Conservation (phyloP, 2,329 filamentous ascomycete species). For the Amphichorda felina region DNA sequence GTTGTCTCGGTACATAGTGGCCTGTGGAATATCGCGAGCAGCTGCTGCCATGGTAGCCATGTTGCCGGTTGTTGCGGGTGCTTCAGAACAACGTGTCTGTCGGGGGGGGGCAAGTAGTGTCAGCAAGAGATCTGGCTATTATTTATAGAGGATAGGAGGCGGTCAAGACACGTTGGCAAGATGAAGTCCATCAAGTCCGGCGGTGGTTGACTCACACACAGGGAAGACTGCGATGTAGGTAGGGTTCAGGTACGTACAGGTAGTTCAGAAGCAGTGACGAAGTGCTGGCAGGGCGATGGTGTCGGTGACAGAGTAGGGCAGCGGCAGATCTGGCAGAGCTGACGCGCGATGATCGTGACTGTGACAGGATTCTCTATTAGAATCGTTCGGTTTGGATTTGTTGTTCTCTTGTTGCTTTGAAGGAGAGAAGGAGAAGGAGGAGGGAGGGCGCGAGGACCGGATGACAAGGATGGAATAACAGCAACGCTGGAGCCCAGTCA, state of each 20-base stretch:
- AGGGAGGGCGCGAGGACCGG: constrained; percentile 17
- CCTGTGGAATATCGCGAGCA: constrained; percentile 56
- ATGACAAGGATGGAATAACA: no score
- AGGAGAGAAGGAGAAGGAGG: constrained; percentile 21
- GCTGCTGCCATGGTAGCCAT: constrained; percentile 56
- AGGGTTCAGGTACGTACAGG: not conserved
- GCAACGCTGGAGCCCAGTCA: no score
- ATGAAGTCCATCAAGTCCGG: no score
- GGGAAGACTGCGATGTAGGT: no score
- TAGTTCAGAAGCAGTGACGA: constrained; percentile 1
- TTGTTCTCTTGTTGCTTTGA: constrained; percentile 40
- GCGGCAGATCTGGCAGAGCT: constrained; percentile 25
- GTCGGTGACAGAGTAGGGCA: constrained; percentile 3
- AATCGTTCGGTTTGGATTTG: constrained; percentile 37
- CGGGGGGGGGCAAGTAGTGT: not conserved
- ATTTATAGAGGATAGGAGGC: no score
- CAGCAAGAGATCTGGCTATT: not conserved
- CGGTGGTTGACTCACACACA: no score
- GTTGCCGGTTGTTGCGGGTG: constrained; percentile 20
- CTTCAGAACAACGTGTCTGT: not conserved
- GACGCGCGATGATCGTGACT: constrained; percentile 47
- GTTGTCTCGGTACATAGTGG: constrained; percentile 53
- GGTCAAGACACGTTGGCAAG: not conserved
- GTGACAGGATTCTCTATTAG: constrained; percentile 47
- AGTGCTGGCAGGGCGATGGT: constrained; percentile 1